Base-by-base conservation (phyloP, 768 basidiomycete genomes). In the Lactarius tabidus region DNA sequence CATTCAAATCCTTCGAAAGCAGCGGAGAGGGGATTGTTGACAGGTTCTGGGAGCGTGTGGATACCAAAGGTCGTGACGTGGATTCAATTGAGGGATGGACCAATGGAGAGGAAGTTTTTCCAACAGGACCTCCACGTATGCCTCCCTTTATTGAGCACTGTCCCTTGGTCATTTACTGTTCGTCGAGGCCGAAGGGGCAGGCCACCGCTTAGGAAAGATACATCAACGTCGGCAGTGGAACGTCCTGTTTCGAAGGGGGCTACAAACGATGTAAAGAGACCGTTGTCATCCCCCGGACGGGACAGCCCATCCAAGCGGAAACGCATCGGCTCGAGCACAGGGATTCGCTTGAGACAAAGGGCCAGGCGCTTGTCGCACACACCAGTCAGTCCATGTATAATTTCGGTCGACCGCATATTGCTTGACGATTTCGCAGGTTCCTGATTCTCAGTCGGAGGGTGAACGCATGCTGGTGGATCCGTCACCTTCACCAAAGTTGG, bases 1-100 rank as follows among this genome's bases (percentile, higher is more conserved):
- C 69, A 20, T 61, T 52, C 29, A 57, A 62, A 12, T 70, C 67
- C 31, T 70, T 70, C 20, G 57, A 65, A 31, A 62, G 38, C 51
- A 54, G 61, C 9, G 69, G 57, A 28, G 69, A 70, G 33, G 61
- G 28, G 6, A 60, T 59, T 2, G 14, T 70, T 15, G 20, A 54
- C 28, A 57, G 33, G 18, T 70, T 70, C 28, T 70, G 69, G 69
- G 64, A 69, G 17, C 61, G 69, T 33, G 55, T 69, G 41, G 61
- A 69, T 35, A 59, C 53, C 29, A 59, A 61, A 6, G 67, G 57
- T 20, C 63, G 69, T 35, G 59, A 68, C 33, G 43, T 65, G 14
- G 35, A 59, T 20, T 64, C 62, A 18, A 45, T 59, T 33, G 61
- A 59, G 36, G 59, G 64, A 23, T 70, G 67, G 60, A 60, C 64